A percentile compares a stretch with the other conserved stretches of the same genome.
phyloP scores from a whole-genome alignment of 352 stramenopile species.

The Pilasporangium apinafurcum region DNA sequence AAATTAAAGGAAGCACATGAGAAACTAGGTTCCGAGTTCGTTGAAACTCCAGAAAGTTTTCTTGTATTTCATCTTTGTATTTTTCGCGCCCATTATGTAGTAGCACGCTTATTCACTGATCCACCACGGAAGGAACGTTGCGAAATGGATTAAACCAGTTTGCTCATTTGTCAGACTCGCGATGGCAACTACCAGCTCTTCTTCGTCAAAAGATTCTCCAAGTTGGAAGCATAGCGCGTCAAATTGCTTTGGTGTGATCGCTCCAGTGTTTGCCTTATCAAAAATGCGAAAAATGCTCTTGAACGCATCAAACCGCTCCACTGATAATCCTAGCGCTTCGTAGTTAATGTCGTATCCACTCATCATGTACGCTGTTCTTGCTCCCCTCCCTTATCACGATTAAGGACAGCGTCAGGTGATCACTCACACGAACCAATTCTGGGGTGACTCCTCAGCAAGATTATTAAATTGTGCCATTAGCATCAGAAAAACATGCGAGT shows the following conservation, averaged over 20 bases:
- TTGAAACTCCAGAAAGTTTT: too few relatives aligned
- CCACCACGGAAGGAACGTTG: slow-evolving; percentile 61
- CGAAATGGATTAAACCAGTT: slow-evolving; percentile 56
- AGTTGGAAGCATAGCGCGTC: slow-evolving; percentile 51
- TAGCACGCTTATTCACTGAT: slow-evolving; percentile 38
- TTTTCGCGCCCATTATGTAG: too few relatives aligned
- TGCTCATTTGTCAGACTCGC: slow-evolving; percentile 41
- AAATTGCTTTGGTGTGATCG: slow-evolving; percentile 51
- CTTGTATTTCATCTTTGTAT: too few relatives aligned
- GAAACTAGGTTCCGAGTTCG: too few relatives aligned
- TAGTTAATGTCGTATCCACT: slow-evolving; percentile 50
- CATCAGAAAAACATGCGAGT: too few relatives aligned
- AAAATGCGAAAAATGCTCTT: slow-evolving; percentile 39
- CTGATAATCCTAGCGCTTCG: slow-evolving; percentile 29
- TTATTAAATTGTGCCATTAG: too few relatives aligned
- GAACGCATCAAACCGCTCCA: slow-evolving; percentile 56
- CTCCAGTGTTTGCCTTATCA: slow-evolving; percentile 37
- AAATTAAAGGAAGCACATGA: neutral
- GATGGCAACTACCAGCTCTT: slow-evolving; percentile 40
- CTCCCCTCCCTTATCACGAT: too few relatives aligned
- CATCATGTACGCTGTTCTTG: too few relatives aligned
- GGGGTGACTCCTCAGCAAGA: too few relatives aligned
- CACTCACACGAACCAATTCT: too few relatives aligned
- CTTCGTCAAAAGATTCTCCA: slow-evolving; percentile 48
- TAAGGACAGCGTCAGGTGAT: too few relatives aligned